A percentile compares a stretch with the other conserved stretches of the same genome.
phyloP scores from a whole-genome alignment of 495 filamentous ascomycete species.

The Parathielavia hyrcaniae region DNA sequence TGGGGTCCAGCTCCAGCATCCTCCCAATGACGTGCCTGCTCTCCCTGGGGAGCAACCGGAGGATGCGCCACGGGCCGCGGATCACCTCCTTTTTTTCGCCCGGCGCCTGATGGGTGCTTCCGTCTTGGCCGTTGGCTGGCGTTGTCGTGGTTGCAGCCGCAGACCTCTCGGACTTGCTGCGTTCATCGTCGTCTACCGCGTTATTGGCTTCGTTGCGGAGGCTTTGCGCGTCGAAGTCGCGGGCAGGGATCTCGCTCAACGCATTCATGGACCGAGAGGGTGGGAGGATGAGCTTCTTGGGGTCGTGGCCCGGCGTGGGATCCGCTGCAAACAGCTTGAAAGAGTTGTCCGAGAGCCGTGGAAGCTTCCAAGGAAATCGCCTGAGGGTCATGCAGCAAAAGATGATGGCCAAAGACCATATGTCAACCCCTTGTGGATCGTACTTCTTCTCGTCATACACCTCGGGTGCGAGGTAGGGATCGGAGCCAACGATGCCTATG shows the following conservation, averaged over 20 bases:
- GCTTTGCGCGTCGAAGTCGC: constrained; percentile 36
- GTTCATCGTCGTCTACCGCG: constrained; percentile 16
- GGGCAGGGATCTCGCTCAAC: constrained; percentile 31
- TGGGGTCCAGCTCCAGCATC: constrained; percentile 89
- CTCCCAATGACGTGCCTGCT: constrained; percentile 80
- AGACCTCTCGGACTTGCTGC: constrained; percentile 13
- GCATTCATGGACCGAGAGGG: constrained; percentile 37
- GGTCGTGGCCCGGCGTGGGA: constrained; percentile 53
- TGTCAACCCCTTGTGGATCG: constrained; percentile 87
- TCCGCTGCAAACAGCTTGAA: constrained; percentile 85
- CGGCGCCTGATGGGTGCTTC: constrained; percentile 11
- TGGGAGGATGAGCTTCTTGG: constrained; percentile 38
- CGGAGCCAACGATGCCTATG: constrained; percentile 90
- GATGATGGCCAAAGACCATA: constrained; percentile 98
- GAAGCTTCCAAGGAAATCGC: constrained; percentile 96
- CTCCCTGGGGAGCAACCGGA: constrained; percentile 87
- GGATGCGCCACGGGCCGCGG: constrained; percentile 86
- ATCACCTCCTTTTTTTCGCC: constrained; percentile 69
- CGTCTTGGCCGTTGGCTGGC: constrained; percentile 9
- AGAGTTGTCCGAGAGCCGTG: constrained; percentile 84
- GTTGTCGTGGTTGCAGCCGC: constrained; percentile 3
- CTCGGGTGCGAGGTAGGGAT: constrained; percentile 94
- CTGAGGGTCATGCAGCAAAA: constrained; percentile 98
- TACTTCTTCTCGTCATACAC: constrained; percentile 94
- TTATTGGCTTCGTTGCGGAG: constrained; percentile 13